These are phyloP conservation scores for Diaporthe sp. DNA, from an alignment of 2,329 filamentous ascomycete species.

Conservation along the genomic window DNA sequence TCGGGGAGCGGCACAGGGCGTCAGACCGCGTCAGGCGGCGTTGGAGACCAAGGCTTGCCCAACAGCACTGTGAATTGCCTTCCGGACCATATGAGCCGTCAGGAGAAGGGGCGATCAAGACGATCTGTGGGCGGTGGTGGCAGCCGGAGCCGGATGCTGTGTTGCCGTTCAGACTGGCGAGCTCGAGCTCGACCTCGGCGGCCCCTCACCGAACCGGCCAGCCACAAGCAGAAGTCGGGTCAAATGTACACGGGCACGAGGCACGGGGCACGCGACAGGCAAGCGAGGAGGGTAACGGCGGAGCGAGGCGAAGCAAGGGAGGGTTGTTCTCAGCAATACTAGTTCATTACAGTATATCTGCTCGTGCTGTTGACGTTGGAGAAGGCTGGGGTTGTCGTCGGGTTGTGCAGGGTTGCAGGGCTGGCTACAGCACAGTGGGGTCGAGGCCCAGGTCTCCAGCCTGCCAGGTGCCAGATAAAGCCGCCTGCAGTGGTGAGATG, in stretches of 20 bases:
- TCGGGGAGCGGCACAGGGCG: background rate
- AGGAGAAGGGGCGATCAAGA: background rate
- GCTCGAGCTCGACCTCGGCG: background rate
- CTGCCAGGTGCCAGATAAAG: background rate
- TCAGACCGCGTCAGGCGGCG: background rate
- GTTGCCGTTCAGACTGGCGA: background rate
- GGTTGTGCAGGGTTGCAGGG: conserved; percentile 3
- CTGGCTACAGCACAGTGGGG: conserved; percentile 9
- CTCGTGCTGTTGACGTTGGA: conserved; percentile 6
- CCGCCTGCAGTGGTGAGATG: background rate
- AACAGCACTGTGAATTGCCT: conserved; percentile 3
- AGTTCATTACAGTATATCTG: conserved; percentile 9
- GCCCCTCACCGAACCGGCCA: background rate
- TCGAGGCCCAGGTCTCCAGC: background rate
- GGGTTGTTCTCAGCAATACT: conserved; percentile 13
- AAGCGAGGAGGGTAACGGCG: background rate
- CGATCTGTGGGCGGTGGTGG: background rate
- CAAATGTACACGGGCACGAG: conserved; percentile 8
- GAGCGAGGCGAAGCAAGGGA: background rate
- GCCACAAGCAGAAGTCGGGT: background rate
- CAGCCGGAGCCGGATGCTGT: background rate
- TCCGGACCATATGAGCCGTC: background rate
- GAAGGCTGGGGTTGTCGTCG: conserved; percentile 5
- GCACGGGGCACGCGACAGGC: background rate
- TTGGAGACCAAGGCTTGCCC: conserved; percentile 7